Base-by-base conservation (phyloP, 257 asterid genomes). In the Solanum chilense region DNA sequence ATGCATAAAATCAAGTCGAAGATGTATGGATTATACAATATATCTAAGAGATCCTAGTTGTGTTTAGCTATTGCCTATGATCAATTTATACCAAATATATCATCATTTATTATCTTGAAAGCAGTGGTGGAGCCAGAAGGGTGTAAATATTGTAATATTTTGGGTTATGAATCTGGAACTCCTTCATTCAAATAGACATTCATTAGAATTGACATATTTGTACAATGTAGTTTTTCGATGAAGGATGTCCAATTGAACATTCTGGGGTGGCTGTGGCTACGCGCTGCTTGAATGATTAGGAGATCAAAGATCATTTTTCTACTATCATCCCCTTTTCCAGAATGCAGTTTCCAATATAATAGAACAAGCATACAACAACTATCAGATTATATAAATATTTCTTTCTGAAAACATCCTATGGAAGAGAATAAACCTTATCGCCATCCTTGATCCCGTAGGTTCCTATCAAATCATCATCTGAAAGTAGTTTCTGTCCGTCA, bases 371-470 rank as follows among this genome's bases (percentile, higher is more conserved):
- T 8, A 45, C 42, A 78, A 73, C 41, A 20, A 78, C 16, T 11
- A 45, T 78, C 15, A 45, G 9, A 44, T 44, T 9, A 16, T 45
- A 27, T 9, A 9, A 7, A 42, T 12, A 21, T 12, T 9, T 14
- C 27, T 27, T 7, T 21, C 0, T 31, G 23, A 2, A 27, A 78
- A 27, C 27, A 25, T 16, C 15, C 15, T 14, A 45, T 27, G 66
- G 29, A 7, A 41, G 49, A 45, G 42, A 77, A 35, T 58, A 33
- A 35, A 85, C 90, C 88, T 88, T 86, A 82, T 88, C 88, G 15
- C 88, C 90, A 70, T 85, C 88, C 37, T 71, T 86, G 35, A 86
- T 88, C 68, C 90, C 90, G 42, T 76, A 80, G 39, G 60, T 37
- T 86, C 85, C 86, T 31, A 88, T 88, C 12, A 49, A 86, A 86